Evolutionary conservation across 768 basidiomycete genomes (phyloP), one percentile per base, ranked within the genome.

Genomic region (Tylopilus sp.): DNA sequence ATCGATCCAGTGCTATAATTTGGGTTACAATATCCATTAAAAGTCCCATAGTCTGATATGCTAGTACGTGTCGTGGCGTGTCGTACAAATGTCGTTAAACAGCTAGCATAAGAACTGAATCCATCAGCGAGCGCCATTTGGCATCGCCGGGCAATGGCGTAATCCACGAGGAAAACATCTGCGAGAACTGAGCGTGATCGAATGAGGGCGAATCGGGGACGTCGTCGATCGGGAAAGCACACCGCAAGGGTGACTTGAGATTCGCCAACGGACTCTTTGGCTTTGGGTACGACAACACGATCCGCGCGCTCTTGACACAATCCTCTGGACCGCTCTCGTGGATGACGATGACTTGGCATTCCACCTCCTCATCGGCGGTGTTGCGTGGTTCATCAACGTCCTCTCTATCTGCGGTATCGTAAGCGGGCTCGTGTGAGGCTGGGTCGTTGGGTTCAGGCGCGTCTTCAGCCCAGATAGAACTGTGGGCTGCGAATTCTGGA

Each of bases 131-230:
- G 45, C 47, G 41, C 53, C 40, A 51, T 30, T 22, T 36, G 23
- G 31, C 47, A 44, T 44, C 40, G 6, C 33, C 50, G 36, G 42
- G 42, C 26, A 63, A 28, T 17, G 55, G 57, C 10, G 47, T 51
- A 49, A 64, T 48, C 51, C 51, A 57, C 3, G 63, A 55, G 26
- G 63, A 44, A 46, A 64, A 59, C 52, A 61, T 26, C 39, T 51
- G 50, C 18, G 57, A 53, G 25, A 58, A 26, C 0, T 57, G 45
- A 4, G 56, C 38, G 28, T 38, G 41, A 15, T 44, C 42, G 8
- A 46, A 25, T 7, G 31, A 42, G n/a, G 62, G 59, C 5, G 60
- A 56, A 28, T 51, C 47, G 22, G 57, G 38, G 20, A 55, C 6
- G 7, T 58, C 51, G 23, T 40, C 39, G 28, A 36, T 47, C 6